Evolutionary conservation across 106 monocot species (phyloP).

Genomic region (Posidonia australis): DNA sequence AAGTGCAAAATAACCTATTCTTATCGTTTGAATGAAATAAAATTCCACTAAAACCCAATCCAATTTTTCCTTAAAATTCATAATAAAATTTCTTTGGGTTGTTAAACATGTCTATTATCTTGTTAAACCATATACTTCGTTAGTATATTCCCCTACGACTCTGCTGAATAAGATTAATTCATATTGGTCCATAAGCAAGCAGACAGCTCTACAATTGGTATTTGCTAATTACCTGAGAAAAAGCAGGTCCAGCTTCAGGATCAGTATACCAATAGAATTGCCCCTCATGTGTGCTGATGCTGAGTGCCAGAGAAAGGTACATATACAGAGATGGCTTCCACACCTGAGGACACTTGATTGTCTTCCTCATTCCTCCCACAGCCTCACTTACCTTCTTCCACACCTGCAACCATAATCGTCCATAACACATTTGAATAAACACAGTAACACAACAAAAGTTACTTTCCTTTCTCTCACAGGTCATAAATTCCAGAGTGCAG

Average conservation of each 20-base stretch:
- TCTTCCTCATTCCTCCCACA: constrained; percentile 41
- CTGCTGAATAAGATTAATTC: no score
- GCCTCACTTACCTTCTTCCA: constrained; percentile 51
- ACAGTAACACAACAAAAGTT: background rate
- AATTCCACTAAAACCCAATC: no score
- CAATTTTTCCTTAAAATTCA: no score
- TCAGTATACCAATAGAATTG: constrained; percentile 96
- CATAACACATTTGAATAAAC: no score
- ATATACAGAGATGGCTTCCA: constrained; percentile 84
- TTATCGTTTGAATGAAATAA: no score
- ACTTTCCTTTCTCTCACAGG: background rate
- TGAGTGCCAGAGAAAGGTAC: constrained; percentile 49
- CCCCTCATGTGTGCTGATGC: constrained; percentile 39
- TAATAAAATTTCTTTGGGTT: no score
- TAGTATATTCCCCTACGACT: no score
- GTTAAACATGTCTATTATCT: no score
- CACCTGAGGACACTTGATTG: constrained; percentile 42
- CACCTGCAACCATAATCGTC: no score
- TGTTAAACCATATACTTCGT: no score
- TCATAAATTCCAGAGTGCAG: no score
- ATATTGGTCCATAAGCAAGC: background rate
- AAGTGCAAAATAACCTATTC: no score
- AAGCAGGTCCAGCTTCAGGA: constrained; percentile 50
- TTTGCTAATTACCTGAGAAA: constrained; percentile 52
- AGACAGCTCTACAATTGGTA: background rate